A percentile compares a stretch with the other conserved stretches of the same genome.
Conservation (phyloP, 768 basidiomycete genomes). For the Macrolepiota albuminosa region DNA sequence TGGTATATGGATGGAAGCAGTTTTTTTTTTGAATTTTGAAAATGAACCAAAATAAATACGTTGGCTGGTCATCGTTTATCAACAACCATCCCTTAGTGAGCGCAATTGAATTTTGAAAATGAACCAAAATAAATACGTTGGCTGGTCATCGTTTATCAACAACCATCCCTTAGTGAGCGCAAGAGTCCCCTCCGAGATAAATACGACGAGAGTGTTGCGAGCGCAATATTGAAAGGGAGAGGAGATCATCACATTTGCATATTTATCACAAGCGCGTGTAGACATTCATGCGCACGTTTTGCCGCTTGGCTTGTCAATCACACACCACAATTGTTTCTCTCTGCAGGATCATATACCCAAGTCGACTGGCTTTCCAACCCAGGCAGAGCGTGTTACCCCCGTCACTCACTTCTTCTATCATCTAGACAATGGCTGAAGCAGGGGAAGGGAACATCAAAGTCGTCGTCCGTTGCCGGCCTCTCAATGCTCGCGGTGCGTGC, state of each 20-base stretch:
- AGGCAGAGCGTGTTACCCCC: constrained; percentile 7
- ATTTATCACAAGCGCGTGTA: not conserved
- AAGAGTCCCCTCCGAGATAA: not conserved
- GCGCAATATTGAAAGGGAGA: not conserved
- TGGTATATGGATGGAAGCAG: no score
- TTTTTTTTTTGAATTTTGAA: no score
- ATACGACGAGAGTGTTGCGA: not conserved
- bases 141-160: not conserved
- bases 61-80: not conserved
- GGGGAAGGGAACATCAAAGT: constrained; percentile 91
- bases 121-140: not conserved
- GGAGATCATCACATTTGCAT: not conserved
- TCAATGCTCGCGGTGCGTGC: constrained; percentile 85
- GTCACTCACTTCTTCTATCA: constrained; percentile 3
- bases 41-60: not conserved
- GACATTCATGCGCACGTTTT: constrained; percentile 3
- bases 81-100: not conserved
- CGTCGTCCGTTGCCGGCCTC: constrained; percentile 92
- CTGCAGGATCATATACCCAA: constrained; percentile 9
- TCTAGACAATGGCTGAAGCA: constrained; percentile 52
- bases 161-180: not conserved
- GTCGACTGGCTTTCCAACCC: constrained; percentile 1
- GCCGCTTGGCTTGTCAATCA: constrained; percentile 12
- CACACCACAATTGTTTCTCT: constrained; percentile 3
- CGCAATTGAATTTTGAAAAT: not conserved